phyloP scores from a whole-genome alignment of 495 filamentous ascomycete genomes.

The Penicillium riverlandense region DNA sequence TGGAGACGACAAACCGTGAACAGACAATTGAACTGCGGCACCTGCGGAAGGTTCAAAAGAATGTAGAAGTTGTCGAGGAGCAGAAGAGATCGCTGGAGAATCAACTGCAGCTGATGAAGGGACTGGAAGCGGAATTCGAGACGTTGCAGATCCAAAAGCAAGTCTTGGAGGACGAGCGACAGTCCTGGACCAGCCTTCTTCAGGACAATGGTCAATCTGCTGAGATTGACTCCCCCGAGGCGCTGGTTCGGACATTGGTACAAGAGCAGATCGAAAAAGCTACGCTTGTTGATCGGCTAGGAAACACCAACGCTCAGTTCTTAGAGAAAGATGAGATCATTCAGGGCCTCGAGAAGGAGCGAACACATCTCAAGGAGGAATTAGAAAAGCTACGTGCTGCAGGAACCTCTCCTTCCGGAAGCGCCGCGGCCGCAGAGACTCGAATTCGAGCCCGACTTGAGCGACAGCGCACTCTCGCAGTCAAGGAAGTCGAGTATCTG shows the following conservation, averaged over 20 bases:
- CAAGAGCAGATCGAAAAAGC: slow-evolving; percentile 73
- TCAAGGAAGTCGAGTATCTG: slow-evolving; percentile 90
- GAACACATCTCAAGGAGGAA: slow-evolving; percentile 49
- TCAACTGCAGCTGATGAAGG: slow-evolving; percentile 66
- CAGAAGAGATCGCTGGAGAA: slow-evolving; percentile 82
- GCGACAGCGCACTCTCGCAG: slow-evolving; percentile 71
- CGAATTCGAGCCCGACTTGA: slow-evolving; percentile 67
- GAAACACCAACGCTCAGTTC: slow-evolving; percentile 70
- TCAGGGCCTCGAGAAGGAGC: slow-evolving; percentile 62
- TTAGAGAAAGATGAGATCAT: slow-evolving; percentile 74
- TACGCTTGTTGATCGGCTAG: slow-evolving; percentile 67
- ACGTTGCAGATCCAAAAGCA: slow-evolving; percentile 78
- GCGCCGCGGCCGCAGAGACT: slow-evolving; percentile 35
- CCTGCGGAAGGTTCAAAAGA: slow-evolving; percentile 69
- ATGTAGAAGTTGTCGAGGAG: slow-evolving; percentile 90
- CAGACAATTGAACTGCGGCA: slow-evolving; percentile 75
- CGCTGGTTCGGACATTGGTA: slow-evolving; percentile 77
- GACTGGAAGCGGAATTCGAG: slow-evolving; percentile 63
- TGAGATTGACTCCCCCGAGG: slow-evolving; percentile 83
- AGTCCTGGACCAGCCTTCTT: slow-evolving; percentile 81
- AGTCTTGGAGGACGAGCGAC: slow-evolving; percentile 78
- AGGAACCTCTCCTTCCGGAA: slow-evolving; percentile 23
- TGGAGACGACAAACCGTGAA: slow-evolving; percentile 75
- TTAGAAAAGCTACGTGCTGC: slow-evolving; percentile 58
- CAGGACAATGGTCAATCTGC: slow-evolving; percentile 55